A percentile compares a stretch with the other conserved stretches of the same genome.
Evolutionary conservation across 371 early-diverging fungal genomes (phyloP).

Genomic region (Mucor piriformis): DNA sequence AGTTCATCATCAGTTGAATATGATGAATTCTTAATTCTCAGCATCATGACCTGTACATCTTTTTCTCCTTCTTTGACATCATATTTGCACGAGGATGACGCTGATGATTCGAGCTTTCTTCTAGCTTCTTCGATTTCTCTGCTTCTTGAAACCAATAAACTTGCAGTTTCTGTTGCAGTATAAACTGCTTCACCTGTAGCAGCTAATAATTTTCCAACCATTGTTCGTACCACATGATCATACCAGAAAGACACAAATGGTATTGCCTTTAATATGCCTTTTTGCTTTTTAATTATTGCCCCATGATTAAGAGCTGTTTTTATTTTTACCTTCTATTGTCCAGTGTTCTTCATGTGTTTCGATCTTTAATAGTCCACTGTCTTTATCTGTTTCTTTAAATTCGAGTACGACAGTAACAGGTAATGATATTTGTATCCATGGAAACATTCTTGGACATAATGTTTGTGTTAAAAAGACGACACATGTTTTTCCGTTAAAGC

Average conservation of each 20-base stretch:
- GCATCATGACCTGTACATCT: conserved; percentile 5
- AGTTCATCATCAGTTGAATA: not conserved
- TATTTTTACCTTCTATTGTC: conserved; percentile 49
- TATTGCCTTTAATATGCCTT: conserved; percentile 57
- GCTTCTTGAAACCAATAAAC: conserved; percentile 23
- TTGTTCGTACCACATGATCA: conserved; percentile 57
- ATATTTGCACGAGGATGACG: not conserved
- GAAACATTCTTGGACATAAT: conserved; percentile 53
- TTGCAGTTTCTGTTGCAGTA: conserved; percentile 48
- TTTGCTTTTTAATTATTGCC: not conserved
- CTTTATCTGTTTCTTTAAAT: conserved; percentile 41
- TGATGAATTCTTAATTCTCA: conserved; percentile 10
- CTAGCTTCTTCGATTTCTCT: conserved; percentile 35
- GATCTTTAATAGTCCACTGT: conserved; percentile 45
- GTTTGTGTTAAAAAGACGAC: conserved; percentile 49
- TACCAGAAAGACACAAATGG: conserved; percentile 65
- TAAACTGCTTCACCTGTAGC: conserved; percentile 55
- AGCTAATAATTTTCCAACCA: conserved; percentile 53
- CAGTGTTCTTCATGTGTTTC: conserved; percentile 57
- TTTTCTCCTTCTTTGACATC: not conserved
- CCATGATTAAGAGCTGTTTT: not conserved
- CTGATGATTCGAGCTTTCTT: conserved; percentile 5
- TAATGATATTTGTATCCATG: conserved; percentile 44
- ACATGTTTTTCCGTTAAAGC: conserved; percentile 46
- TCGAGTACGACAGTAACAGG: conserved; percentile 53